Percentiles rank a stretch among this genome's conserved stretches.
These are phyloP conservation scores for Trichoderma virens DNA, from an alignment of 495 filamentous ascomycete species.

Conservation along the genomic window DNA sequence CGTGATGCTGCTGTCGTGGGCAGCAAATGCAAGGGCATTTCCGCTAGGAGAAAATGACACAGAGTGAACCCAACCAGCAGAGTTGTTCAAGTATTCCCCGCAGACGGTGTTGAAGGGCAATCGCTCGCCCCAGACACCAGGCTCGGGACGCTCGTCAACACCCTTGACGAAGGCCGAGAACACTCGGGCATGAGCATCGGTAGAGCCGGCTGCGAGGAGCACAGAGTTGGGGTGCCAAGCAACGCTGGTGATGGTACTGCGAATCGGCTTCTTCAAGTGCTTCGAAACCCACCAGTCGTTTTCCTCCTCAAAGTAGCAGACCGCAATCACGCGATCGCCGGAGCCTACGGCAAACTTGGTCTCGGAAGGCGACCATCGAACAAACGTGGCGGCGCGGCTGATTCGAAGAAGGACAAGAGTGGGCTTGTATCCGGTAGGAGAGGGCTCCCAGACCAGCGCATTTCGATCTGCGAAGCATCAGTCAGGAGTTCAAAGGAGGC, in stretches of 20 bases:
- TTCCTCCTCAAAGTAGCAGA: slow-evolving; percentile 98
- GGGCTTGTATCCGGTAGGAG: slow-evolving; percentile 85
- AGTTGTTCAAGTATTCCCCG: slow-evolving; percentile 90
- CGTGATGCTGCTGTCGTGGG: slow-evolving; percentile 92
- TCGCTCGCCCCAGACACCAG: slow-evolving; percentile 87
- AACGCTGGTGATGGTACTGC: slow-evolving; percentile 87
- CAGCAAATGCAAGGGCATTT: slow-evolving; percentile 80
- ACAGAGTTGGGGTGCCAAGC: slow-evolving; percentile 97
- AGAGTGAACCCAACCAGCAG: slow-evolving; percentile 91
- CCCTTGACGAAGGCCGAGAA: slow-evolving; percentile 96
- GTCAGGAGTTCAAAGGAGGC: not conserved
- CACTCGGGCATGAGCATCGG: slow-evolving; percentile 94
- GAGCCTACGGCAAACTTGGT: slow-evolving; percentile 96
- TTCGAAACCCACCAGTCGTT: slow-evolving; percentile 99
- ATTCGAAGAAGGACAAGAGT: slow-evolving; percentile 95
- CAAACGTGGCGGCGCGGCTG: slow-evolving; percentile 92
- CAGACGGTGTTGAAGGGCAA: slow-evolving; percentile 97
- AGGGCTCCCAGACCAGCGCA: slow-evolving; percentile 95
- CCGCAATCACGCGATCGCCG: slow-evolving; percentile 88
- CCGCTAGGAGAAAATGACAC: slow-evolving; percentile 88
- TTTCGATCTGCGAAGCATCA: slow-evolving; percentile 70
- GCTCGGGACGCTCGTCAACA: slow-evolving; percentile 77
- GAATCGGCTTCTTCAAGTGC: slow-evolving; percentile 96
- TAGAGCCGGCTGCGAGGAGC: slow-evolving; percentile 85
- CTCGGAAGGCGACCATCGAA: slow-evolving; percentile 95